A percentile compares a stretch with the other conserved stretches of the same genome.
These are phyloP conservation scores for Skeletonema grethae DNA, from an alignment of 108 stramenopile genomes.

Conservation along the genomic window DNA sequence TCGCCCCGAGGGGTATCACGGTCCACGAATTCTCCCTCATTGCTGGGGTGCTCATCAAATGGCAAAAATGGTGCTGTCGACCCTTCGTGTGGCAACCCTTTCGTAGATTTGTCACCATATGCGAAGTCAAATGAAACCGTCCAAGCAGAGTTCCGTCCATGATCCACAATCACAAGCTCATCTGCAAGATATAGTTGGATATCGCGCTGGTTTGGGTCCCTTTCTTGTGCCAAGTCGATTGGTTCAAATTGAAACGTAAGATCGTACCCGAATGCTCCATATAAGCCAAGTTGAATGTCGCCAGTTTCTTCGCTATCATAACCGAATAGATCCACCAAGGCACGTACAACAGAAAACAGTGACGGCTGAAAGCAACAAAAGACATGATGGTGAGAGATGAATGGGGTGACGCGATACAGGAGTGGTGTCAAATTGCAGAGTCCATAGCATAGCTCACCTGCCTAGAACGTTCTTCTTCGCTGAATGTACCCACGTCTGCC, in stretches of 20 bases:
- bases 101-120: constrained; percentile 76
- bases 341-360: constrained; percentile 84
- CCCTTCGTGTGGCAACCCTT: constrained; percentile 79
- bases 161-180: constrained; percentile 91
- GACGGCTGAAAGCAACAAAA: constrained; percentile 65
- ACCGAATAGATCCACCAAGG: constrained; percentile 82
- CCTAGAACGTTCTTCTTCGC: constrained; percentile 93
- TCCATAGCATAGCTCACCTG: constrained; percentile 57
- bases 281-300: constrained; percentile 93
- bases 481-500: constrained; percentile 81
- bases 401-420: not conserved
- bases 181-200: constrained; percentile 93
- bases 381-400: not conserved
- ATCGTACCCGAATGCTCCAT: constrained; percentile 98
- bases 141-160: constrained; percentile 93
- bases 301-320: constrained; percentile 72
- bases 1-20: constrained; percentile 88
- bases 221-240: constrained; percentile 79
- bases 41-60: constrained; percentile 56
- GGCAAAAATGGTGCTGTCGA: constrained; percentile 44
- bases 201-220: constrained; percentile 91
- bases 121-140: constrained; percentile 90
- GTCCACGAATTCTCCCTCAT: constrained; percentile 49
- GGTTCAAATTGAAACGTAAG: constrained; percentile 97
- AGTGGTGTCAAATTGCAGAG: not conserved